Evolutionary conservation across 1,139 yeast species (phyloP).

Genomic region (Kodamaea sp.): DNA sequence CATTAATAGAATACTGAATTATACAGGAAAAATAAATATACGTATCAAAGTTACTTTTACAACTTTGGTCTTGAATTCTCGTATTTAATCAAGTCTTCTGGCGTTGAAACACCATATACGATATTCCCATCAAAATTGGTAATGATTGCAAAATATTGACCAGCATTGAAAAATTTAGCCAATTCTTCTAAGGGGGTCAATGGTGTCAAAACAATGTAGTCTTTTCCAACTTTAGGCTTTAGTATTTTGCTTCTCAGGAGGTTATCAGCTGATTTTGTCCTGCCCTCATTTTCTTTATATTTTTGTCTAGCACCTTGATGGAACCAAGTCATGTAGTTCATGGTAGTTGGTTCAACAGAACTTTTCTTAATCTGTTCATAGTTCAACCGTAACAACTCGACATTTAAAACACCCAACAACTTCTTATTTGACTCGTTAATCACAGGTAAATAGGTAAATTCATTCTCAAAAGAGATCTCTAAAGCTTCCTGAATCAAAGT

Average conservation of each 20-base stretch:
- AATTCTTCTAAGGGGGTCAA: slow-evolving; percentile 55
- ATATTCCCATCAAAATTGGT: slow-evolving; percentile 53
- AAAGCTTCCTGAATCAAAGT: slow-evolving; percentile 48
- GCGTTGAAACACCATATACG: slow-evolving; percentile 63
- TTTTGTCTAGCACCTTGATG: slow-evolving; percentile 34
- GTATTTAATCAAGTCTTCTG: slow-evolving; percentile 54
- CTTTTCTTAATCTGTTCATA: slow-evolving; percentile 22
- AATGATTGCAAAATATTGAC: slow-evolving; percentile 55
- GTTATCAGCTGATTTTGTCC: slow-evolving; percentile 7
- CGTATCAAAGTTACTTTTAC: slow-evolving; percentile 10
- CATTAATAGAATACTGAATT: background rate
- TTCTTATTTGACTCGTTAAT: slow-evolving; percentile 48
- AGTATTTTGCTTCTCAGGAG: slow-evolving; percentile 25
- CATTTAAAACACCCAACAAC: slow-evolving; percentile 54
- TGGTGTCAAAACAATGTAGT: slow-evolving; percentile 49
- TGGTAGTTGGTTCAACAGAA: slow-evolving; percentile 29
- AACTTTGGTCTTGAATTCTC: slow-evolving; percentile 52
- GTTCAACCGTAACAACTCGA: slow-evolving; percentile 38
- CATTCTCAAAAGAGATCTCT: slow-evolving; percentile 52
- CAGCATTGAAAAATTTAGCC: slow-evolving; percentile 48
- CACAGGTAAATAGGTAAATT: slow-evolving; percentile 57
- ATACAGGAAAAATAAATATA: background rate
- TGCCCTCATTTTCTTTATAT: slow-evolving; percentile 23
- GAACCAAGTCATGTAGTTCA: slow-evolving; percentile 45
- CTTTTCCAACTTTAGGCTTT: slow-evolving; percentile 31